These are phyloP conservation scores for Colletotrichum tabaci DNA, from an alignment of 2,329 filamentous ascomycete genomes.

Conservation along the genomic window DNA sequence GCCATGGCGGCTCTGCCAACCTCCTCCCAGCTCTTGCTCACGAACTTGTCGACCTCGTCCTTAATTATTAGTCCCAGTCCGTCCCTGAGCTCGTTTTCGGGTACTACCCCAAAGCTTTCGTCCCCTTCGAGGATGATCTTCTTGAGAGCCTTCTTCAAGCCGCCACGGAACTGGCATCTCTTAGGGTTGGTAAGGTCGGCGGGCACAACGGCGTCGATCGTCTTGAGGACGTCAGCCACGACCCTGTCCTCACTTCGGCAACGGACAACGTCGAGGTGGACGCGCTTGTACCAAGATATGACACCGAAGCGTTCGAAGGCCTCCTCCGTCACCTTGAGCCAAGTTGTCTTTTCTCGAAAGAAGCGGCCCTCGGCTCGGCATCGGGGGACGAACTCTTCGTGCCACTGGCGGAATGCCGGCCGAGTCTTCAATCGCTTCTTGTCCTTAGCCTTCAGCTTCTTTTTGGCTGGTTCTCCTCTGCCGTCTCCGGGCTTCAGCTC, in stretches of 20 bases:
- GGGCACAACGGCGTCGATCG: conserved; percentile 4
- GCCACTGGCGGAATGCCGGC: conserved; percentile 71
- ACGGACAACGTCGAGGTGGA: neutral
- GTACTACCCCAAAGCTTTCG: conserved; percentile 53
- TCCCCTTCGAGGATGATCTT: conserved; percentile 65
- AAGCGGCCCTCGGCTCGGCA: conserved; percentile 60
- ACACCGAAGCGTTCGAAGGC: conserved; percentile 67
- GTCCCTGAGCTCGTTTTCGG: conserved; percentile 33
- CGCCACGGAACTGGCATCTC: conserved; percentile 50
- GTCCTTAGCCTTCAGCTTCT: conserved; percentile 66
- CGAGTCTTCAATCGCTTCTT: conserved; percentile 69
- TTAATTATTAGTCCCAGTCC: conserved; percentile 12
- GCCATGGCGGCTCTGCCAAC: conserved; percentile 10
- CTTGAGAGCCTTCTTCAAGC: conserved; percentile 60
- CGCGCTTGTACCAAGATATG: conserved; percentile 29
- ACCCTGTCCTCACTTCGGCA: conserved; percentile 29
- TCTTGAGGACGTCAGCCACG: conserved; percentile 43
- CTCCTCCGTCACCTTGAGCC: conserved; percentile 65
- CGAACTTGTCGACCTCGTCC: conserved; percentile 9
- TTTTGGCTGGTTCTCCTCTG: conserved; percentile 37
- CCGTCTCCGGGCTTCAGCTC: neutral
- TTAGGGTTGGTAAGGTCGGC: conserved; percentile 20
- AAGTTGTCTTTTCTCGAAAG: conserved; percentile 46
- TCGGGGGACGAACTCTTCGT: conserved; percentile 73
- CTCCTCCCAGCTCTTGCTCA: conserved; percentile 5